Conservation (phyloP, 2,329 filamentous ascomycete species). For the Trichoderma sp. region DNA sequence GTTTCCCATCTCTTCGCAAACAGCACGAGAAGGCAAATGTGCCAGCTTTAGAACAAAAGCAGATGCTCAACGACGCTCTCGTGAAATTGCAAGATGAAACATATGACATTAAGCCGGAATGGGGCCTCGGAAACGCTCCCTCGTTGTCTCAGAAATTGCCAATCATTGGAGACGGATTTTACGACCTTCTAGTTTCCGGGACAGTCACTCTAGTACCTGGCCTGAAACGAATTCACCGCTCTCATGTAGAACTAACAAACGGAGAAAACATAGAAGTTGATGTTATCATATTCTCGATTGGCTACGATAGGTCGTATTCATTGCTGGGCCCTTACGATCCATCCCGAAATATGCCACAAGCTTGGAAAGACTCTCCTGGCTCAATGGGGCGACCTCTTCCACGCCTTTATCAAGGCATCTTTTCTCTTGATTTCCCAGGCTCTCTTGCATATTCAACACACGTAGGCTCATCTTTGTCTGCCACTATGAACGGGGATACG, state of each 20-base stretch:
- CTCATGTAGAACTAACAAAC: constrained; percentile 39
- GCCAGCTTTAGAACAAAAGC: background rate
- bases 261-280: constrained; percentile 39
- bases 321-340: constrained; percentile 37
- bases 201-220: constrained; percentile 43
- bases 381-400: constrained; percentile 38
- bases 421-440: constrained; percentile 47
- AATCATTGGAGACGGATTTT: constrained; percentile 37
- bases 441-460: constrained; percentile 45
- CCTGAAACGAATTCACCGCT: constrained; percentile 34
- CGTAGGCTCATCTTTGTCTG: constrained; percentile 24
- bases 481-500: constrained; percentile 34
- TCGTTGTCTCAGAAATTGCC: constrained; percentile 32
- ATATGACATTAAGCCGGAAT: background rate
- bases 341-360: constrained; percentile 29
- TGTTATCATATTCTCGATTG: constrained; percentile 44
- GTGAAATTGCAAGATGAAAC: background rate
- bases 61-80: background rate
- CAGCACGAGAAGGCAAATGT: background rate
- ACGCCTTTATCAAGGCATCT: constrained; percentile 49
- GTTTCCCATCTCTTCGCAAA: constrained; percentile 6
- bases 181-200: constrained; percentile 44
- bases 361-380: constrained; percentile 32
- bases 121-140: constrained; percentile 1
- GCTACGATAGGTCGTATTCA: constrained; percentile 39